Evolutionary conservation across 768 basidiomycete genomes (phyloP).

Genomic region (Lentinula raphanica): DNA sequence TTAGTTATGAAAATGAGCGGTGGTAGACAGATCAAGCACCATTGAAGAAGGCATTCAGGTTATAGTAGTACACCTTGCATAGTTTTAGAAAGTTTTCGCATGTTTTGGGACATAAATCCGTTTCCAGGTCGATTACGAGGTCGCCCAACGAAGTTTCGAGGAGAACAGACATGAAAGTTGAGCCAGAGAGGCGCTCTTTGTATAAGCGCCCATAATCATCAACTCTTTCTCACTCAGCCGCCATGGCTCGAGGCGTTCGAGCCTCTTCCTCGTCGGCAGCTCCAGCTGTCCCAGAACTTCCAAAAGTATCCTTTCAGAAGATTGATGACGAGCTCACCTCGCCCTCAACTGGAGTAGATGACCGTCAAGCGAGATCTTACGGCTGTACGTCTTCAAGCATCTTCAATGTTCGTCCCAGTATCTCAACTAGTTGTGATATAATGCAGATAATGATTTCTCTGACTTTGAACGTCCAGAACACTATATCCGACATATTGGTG

Average conservation of each 20-base stretch:
- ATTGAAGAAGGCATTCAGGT: slow-evolving; percentile 97
- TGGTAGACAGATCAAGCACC: slow-evolving; percentile 44
- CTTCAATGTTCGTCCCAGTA: background rate
- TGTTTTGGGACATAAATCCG: slow-evolving; percentile 83
- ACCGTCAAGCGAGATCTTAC: slow-evolving; percentile 58
- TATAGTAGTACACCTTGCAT: slow-evolving; percentile 97
- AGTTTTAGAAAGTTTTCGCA: slow-evolving; percentile 97
- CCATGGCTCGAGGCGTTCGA: slow-evolving; percentile 36
- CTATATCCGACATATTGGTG: slow-evolving; percentile 90
- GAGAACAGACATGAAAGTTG: slow-evolving; percentile 78
- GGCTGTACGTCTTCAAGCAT: slow-evolving; percentile 56
- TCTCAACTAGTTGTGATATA: too few relatives aligned
- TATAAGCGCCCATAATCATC: background rate
- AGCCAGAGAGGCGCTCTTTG: too few relatives aligned
- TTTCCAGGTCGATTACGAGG: slow-evolving; percentile 92
- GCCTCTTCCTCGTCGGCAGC: slow-evolving; percentile 22
- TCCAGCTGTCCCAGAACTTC: slow-evolving; percentile 31
- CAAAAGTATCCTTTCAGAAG: slow-evolving; percentile 63
- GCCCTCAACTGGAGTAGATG: slow-evolving; percentile 58
- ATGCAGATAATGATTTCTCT: slow-evolving; percentile 55
- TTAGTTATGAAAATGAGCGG: background rate
- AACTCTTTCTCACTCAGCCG: background rate
- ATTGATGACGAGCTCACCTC: slow-evolving; percentile 60
- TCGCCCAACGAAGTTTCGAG: slow-evolving; percentile 97
- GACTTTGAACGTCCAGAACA: slow-evolving; percentile 75